Evolutionary conservation across 345 rosid genomes (phyloP).

Genomic region (Sonneratia alba): DNA sequence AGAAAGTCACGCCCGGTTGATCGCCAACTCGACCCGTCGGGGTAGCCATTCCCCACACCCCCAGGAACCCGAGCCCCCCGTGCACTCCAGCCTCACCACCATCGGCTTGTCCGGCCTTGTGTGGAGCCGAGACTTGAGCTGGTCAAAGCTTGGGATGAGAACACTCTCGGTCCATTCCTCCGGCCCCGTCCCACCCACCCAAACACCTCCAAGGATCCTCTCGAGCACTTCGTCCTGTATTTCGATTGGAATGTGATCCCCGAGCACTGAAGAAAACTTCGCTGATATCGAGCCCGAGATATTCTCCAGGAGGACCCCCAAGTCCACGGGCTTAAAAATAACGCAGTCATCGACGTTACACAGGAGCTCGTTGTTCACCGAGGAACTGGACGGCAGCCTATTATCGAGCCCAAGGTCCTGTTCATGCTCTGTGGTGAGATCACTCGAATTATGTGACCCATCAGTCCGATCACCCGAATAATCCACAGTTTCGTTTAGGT

Average conservation of each 20-base stretch:
- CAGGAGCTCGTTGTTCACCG: constrained; percentile 41
- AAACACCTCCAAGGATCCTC: constrained; percentile 56
- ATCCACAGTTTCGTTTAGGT: constrained; percentile 71
- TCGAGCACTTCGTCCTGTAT: constrained; percentile 62
- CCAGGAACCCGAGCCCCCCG: constrained; percentile 23
- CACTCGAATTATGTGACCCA: constrained; percentile 80
- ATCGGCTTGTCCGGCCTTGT: constrained; percentile 16
- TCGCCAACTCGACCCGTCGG: constrained; percentile 22
- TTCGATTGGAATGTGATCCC: constrained; percentile 29
- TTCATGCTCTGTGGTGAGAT: constrained; percentile 71
- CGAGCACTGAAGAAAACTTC: constrained; percentile 30
- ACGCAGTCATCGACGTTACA: constrained; percentile 45
- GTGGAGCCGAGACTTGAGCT: constrained; percentile 29
- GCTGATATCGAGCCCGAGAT: constrained; percentile 35
- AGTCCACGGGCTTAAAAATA: constrained; percentile 66
- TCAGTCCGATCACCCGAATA: constrained; percentile 52
- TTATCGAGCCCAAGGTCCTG: constrained; percentile 47
- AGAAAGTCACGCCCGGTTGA: no score
- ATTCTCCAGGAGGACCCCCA: constrained; percentile 31
- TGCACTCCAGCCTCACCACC: constrained; percentile 46
- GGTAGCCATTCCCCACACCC: constrained; percentile 56
- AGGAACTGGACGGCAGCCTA: constrained; percentile 30
- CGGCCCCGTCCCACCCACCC: constrained; percentile 51
- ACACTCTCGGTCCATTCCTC: constrained; percentile 81
- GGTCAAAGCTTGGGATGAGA: constrained; percentile 53